Evolutionary conservation across 768 basidiomycete genomes (phyloP).

Genomic region (Auriculariales sp.): DNA sequence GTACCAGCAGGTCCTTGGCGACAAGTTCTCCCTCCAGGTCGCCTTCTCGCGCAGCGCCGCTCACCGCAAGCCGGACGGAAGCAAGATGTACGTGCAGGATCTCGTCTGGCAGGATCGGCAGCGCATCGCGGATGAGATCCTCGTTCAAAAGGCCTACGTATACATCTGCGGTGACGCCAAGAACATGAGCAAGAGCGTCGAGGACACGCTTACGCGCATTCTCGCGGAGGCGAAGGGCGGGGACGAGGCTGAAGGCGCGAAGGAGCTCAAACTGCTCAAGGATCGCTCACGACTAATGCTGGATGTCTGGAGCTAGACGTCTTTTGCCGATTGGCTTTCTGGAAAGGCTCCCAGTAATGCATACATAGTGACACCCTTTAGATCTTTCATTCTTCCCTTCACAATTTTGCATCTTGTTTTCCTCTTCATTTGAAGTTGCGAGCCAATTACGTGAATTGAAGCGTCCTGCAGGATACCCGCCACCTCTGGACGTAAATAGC

Average conservation of each 20-base stretch:
- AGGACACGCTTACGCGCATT: constrained; percentile 70
- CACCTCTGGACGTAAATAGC: no score
- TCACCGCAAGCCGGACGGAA: constrained; percentile 67
- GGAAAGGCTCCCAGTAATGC: neutral
- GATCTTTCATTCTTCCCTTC: no score
- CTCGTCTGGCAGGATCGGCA: constrained; percentile 78
- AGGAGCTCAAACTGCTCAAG: constrained; percentile 90
- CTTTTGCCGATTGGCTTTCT: neutral
- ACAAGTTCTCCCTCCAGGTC: constrained; percentile 77
- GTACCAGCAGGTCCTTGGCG: constrained; percentile 74
- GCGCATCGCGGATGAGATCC: constrained; percentile 72
- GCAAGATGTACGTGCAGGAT: constrained; percentile 99
- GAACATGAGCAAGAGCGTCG: constrained; percentile 90
- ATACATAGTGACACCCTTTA: no score
- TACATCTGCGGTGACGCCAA: constrained; percentile 97
- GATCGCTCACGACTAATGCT: constrained; percentile 78
- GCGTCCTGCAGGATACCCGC: no score
- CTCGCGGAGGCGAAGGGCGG: constrained; percentile 93
- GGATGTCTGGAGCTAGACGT: constrained; percentile 72
- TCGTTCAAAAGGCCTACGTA: constrained; percentile 91
- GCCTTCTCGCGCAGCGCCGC: constrained; percentile 83
- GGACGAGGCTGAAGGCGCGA: constrained; percentile 73
- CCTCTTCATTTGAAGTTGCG: no score
- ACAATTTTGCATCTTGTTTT: no score
- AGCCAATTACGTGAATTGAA: no score